Base-by-base conservation (phyloP, 495 filamentous ascomycete species). In the Daldinia decipiens region DNA sequence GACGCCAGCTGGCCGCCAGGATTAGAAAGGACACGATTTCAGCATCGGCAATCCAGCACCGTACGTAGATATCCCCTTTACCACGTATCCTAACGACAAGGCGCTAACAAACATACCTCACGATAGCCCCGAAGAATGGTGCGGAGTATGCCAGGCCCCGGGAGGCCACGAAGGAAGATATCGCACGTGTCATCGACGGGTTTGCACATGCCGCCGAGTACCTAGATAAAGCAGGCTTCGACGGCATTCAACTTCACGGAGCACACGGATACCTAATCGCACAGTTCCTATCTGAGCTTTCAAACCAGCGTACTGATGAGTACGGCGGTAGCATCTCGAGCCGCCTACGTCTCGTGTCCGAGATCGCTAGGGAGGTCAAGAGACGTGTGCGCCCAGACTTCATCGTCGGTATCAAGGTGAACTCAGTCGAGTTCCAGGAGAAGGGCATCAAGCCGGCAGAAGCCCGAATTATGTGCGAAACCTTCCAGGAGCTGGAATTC, bases 351-450 rank as follows among this genome's bases (percentile, higher is more conserved):
- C 50, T 89, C 32, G 73, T 87, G 15, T 74, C 81, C 4, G 86
- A 89, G 68, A 79, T 88, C 40, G 81, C 79, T 1, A 32, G 76
- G 31, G 83, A 79, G 11, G 82, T 87, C 69, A 84, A 84, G 61
- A 59, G 77, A 1, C 83, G 81, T 0, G 77, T 75, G 8, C 79
- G 60, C 36, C 79, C 71, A 5, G 68, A 74, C 15, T 89, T 90
- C 80, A 83, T 88, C 38, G 71, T 90, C 36, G 81, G 84, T 38
- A 87, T 89, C 73, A 90, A 90, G 75, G 76, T 90, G 70, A 90
- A 90, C 78, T 85, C 81, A 60, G 87, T 89, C 63, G 87, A 90
- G 65, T 89, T 89, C 73, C 86, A 90, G 73, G 71, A 70, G 24
- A 80, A 84, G 15, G 78, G 82, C 21, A 86, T 89, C 72, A 68